Evolutionary conservation across 176 grass and related monocot species (phyloP).

Genomic region (Secale cereale): DNA sequence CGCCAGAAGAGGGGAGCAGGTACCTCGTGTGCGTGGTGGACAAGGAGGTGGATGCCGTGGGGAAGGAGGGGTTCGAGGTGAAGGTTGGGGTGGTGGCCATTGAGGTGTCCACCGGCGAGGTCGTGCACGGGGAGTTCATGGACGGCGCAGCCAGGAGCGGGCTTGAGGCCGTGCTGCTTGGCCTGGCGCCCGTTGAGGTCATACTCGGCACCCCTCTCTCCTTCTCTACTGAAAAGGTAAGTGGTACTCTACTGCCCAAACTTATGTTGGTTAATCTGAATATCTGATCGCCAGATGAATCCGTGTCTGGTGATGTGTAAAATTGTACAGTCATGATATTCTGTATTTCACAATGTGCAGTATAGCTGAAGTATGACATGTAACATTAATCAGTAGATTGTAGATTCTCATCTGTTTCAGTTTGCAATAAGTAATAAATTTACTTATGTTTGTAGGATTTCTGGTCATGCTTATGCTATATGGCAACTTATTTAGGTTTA

Average conservation of each 20-base stretch:
- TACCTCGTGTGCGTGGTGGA: slow-evolving; percentile 84
- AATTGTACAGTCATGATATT: background rate
- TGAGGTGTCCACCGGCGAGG: slow-evolving; percentile 78
- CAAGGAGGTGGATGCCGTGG: slow-evolving; percentile 43
- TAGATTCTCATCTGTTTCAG: background rate
- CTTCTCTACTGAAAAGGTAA: slow-evolving; percentile 61
- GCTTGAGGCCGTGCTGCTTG: slow-evolving; percentile 75
- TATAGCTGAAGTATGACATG: background rate
- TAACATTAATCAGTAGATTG: background rate
- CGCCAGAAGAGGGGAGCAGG: slow-evolving; percentile 38
- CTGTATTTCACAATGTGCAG: background rate
- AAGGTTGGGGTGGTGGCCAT: slow-evolving; percentile 59
- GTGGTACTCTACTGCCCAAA: background rate
- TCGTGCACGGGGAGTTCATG: slow-evolving; percentile 80
- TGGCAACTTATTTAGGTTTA: background rate
- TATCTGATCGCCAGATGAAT: background rate
- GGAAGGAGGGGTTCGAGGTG: slow-evolving; percentile 45
- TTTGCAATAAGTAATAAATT: background rate
- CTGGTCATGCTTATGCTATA: background rate
- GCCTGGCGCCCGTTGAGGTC: slow-evolving; percentile 71
- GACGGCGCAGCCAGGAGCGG: slow-evolving; percentile 52
- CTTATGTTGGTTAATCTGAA: background rate
- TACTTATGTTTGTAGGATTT: background rate
- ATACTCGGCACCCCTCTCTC: slow-evolving; percentile 70
- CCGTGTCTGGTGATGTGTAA: background rate